These are phyloP conservation scores for Kregervanrija pseudodelftensis DNA, from an alignment of 805 yeast species.

Conservation along the genomic window DNA sequence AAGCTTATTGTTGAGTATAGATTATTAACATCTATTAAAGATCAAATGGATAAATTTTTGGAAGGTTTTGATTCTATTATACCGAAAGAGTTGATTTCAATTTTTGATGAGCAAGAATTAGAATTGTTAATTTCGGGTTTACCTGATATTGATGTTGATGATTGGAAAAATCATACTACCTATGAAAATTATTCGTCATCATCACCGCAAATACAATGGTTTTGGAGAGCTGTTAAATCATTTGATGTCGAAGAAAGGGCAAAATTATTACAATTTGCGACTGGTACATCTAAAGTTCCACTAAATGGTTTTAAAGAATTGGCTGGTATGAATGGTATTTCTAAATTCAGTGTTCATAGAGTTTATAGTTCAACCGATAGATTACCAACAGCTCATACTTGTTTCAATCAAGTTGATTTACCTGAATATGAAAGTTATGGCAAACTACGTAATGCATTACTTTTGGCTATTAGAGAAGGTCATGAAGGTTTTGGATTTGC, in stretches of 20 bases:
- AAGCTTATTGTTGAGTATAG: slow-evolving; percentile 79
- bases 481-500: slow-evolving; percentile 95
- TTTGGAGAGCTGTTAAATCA: slow-evolving; percentile 95
- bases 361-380: slow-evolving; percentile 83
- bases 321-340: slow-evolving; percentile 78
- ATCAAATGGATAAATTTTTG: slow-evolving; percentile 79
- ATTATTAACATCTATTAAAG: slow-evolving; percentile 72
- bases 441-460: slow-evolving; percentile 68
- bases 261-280: slow-evolving; percentile 86
- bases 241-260: slow-evolving; percentile 94
- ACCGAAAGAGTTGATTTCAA: slow-evolving; percentile 72
- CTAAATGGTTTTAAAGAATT: slow-evolving; percentile 86
- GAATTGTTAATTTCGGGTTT: slow-evolving; percentile 89
- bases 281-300: slow-evolving; percentile 97
- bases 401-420: slow-evolving; percentile 89
- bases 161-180: slow-evolving; percentile 84
- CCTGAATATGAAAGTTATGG: slow-evolving; percentile 92
- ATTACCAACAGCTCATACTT: slow-evolving; percentile 92
- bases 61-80: slow-evolving; percentile 87
- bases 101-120: slow-evolving; percentile 92
- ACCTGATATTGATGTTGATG: slow-evolving; percentile 93
- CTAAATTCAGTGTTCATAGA: slow-evolving; percentile 82
- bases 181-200: slow-evolving; percentile 77
- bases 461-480: slow-evolving; percentile 88
- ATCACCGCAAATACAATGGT: slow-evolving; percentile 88